Evolutionary conservation across 2,329 filamentous ascomycete species (phyloP), one percentile per base, ranked within the genome.

Genomic region (Xylariomycetidae sp.): DNA sequence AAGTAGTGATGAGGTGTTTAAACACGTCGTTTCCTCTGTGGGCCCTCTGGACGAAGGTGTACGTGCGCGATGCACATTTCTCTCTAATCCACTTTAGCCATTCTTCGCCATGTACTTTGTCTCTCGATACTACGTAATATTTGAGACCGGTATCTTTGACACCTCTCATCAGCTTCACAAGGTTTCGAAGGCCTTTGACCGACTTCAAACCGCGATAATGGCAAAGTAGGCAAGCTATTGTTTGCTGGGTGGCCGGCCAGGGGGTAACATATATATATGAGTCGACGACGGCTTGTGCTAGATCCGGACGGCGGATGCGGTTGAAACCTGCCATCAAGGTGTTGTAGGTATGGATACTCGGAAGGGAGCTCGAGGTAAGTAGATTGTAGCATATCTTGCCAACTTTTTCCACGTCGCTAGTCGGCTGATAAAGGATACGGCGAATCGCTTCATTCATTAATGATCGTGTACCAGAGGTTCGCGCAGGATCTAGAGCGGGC

Each of bases 331-430:
- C 56, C 3, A 90, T 70, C 16, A 92, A 67, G 10, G 72, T 70
- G 50, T 88, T 88, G 62, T 80, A 87, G 4, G 80, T 87, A 43
- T 78, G 68, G 22, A 85, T 70, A 41, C 76, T 76, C 1, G 85
- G 82, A 0, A 78, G 73, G 13, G 74, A 64, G 2, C 69, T 56
- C 3, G 76, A 78, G 4, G 77, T 62, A 12, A 87, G 67, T 3
- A 92, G 61, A 50, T 86, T 87, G 57, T 81, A 80, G 56, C 73
- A 77, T 33, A 79, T 63, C 47, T 66, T 69, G n/a, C 51, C 56
- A 19, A 67, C 54, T 13, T 42, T 48, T 18, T 56, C 53, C 20
- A 50, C 53, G 17, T 46, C 34, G 15, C 37, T 36, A 6, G 31
- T 15, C n/a, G 47, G 38, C 6, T 43, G 36, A 31, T 52, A 47